Evolutionary conservation across 495 filamentous ascomycete genomes (phyloP).

Genomic region (Daldinia concentrica): DNA sequence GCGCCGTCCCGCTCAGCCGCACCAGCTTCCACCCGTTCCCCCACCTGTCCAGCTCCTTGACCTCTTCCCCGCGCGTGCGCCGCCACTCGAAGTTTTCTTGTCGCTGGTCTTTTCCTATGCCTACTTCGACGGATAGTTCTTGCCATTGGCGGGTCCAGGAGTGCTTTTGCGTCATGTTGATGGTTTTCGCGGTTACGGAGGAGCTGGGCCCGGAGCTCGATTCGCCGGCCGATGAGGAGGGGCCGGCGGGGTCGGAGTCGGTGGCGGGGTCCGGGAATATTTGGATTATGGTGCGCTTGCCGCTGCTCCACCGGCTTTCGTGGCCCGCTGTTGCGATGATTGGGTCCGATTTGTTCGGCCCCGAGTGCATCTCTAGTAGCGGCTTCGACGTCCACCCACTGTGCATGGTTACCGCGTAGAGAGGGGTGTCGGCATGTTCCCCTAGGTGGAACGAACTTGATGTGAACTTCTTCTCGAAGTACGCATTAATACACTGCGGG

Average conservation of each 20-base stretch:
- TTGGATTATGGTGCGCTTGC: conserved; percentile 22
- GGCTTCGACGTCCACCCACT: conserved; percentile 29
- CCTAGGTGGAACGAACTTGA: conserved; percentile 35
- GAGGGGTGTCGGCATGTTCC: conserved; percentile 33
- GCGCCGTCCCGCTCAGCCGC: conserved; percentile 17
- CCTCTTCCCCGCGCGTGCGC: conserved; percentile 38
- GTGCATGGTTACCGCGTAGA: conserved; percentile 31
- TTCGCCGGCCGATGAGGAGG: conserved; percentile 1
- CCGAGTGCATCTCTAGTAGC: conserved; percentile 37
- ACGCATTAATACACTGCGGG: conserved; percentile 41
- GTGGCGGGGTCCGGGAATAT: conserved; percentile 10
- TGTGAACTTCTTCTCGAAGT: conserved; percentile 16
- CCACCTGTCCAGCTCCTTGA: conserved; percentile 30
- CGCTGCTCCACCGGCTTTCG: conserved; percentile 23
- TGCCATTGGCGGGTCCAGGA: conserved; percentile 5
- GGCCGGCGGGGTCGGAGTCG: not conserved
- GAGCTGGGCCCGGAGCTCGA: not conserved
- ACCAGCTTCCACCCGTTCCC: conserved; percentile 44
- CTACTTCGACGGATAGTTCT: conserved; percentile 35
- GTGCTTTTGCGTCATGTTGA: conserved; percentile 18
- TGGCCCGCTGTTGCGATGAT: conserved; percentile 35
- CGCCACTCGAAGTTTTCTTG: conserved; percentile 46
- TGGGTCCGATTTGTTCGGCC: conserved; percentile 31
- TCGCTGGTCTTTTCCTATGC: conserved; percentile 35
- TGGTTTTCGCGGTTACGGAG: conserved; percentile 1